A percentile compares a stretch with the other conserved stretches of the same genome.
phyloP scores from a whole-genome alignment of 768 basidiomycete species.

The Agrocybe praecox region DNA sequence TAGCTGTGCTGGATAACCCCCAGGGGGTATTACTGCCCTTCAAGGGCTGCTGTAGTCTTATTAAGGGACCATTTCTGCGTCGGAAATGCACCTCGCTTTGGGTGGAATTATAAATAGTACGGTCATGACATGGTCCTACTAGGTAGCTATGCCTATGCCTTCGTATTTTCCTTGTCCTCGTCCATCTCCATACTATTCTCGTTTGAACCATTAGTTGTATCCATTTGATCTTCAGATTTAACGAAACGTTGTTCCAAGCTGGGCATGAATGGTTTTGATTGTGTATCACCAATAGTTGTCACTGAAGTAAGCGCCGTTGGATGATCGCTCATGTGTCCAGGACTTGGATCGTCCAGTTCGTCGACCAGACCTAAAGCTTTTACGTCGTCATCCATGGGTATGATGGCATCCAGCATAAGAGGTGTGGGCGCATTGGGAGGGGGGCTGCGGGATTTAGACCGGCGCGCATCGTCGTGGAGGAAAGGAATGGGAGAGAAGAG shows the following conservation, averaged over 20 bases:
- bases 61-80: neutral
- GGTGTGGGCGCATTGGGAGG: constrained; percentile 62
- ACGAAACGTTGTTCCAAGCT: constrained; percentile 69
- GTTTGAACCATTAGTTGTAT: constrained; percentile 24
- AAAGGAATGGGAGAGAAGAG: constrained; percentile 89
- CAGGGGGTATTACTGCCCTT: too few relatives aligned
- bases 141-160: constrained; percentile 26
- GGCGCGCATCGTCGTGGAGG: constrained; percentile 80
- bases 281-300: constrained; percentile 42
- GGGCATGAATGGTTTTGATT: constrained; percentile 49
- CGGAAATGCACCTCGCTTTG: neutral
- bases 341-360: constrained; percentile 82
- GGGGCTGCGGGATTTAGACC: constrained; percentile 78
- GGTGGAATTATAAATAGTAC: neutral
- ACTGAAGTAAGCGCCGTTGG: constrained; percentile 70
- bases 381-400: constrained; percentile 34
- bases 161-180: constrained; percentile 56
- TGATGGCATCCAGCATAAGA: constrained; percentile 47
- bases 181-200: constrained; percentile 49
- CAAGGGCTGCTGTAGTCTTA: neutral
- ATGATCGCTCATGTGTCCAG: constrained; percentile 83
- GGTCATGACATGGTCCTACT: neutral
- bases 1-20: too few relatives aligned
- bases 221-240: constrained; percentile 41
- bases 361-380: constrained; percentile 74